Evolutionary conservation across 2,329 filamentous ascomycete genomes (phyloP).

Genomic region (Talaromyces atroroseus): DNA sequence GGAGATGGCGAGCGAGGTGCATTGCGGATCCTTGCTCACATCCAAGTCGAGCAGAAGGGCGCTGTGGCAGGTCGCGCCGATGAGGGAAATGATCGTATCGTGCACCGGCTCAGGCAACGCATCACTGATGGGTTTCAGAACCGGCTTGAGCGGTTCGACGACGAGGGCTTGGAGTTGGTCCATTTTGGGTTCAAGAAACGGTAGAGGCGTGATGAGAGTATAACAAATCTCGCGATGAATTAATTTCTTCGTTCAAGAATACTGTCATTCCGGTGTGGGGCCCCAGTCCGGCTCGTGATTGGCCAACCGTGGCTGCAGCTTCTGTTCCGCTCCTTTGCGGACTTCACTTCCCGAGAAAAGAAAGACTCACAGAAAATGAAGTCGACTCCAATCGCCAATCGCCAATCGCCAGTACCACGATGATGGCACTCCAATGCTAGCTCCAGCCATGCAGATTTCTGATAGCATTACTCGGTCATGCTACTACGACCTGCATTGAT

Average conservation of each 20-base stretch:
- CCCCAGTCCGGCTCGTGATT: background rate
- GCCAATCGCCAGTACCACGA: background rate
- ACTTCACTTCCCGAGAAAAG: conserved; percentile 3
- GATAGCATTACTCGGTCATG: conserved; percentile 19
- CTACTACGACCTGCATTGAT: conserved; percentile 32
- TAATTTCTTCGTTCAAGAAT: background rate
- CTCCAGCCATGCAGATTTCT: background rate
- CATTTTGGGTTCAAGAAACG: conserved; percentile 23
- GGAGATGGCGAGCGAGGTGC: conserved; percentile 82
- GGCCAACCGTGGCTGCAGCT: background rate
- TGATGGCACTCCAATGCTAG: conserved; percentile 1
- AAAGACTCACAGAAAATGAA: background rate
- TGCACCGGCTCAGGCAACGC: conserved; percentile 69
- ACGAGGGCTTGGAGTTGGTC: conserved; percentile 37
- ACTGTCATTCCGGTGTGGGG: background rate
- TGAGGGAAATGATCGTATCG: conserved; percentile 69
- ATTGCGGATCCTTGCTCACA: conserved; percentile 63
- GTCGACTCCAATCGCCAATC: background rate
- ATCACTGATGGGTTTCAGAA: conserved; percentile 63
- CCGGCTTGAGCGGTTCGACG: conserved; percentile 40
- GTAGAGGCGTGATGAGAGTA: background rate
- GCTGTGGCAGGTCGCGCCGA: conserved; percentile 80
- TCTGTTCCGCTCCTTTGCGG: conserved; percentile 1
- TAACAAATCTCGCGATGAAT: background rate
- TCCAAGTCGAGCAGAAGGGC: conserved; percentile 81